Percentiles rank a stretch among this genome's conserved stretches.
phyloP scores from a whole-genome alignment of 768 basidiomycete genomes.

The Gyrodon lividus region DNA sequence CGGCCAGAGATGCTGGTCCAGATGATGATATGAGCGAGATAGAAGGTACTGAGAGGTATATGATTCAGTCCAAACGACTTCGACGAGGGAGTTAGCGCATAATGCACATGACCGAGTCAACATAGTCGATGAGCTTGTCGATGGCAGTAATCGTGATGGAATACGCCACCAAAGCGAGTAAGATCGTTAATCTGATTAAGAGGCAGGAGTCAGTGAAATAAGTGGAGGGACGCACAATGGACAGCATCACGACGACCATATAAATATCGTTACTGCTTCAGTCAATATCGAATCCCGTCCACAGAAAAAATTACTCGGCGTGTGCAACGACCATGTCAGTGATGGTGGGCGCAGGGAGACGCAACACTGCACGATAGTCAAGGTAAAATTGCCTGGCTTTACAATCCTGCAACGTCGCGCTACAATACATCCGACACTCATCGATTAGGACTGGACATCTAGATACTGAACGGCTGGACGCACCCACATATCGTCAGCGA shows the following conservation, averaged over 20 bases:
- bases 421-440: not conserved
- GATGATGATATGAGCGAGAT: no score
- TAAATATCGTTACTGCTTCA: not conserved
- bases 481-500: conserved; percentile 1
- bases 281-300: no score
- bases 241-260: not conserved
- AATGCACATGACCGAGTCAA: not conserved
- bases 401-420: not conserved
- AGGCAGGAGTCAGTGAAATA: no score
- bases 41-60: no score
- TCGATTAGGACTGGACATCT: not conserved
- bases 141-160: not conserved
- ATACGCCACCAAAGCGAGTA: not conserved
- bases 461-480: not conserved
- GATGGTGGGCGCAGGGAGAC: no score
- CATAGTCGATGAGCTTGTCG: not conserved
- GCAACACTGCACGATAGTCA: not conserved
- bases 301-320: no score
- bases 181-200: not conserved
- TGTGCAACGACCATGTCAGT: no score
- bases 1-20: no score
- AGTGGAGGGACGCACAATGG: not conserved
- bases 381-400: not conserved
- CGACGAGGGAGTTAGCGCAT: not conserved
- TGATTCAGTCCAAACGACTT: not conserved